Percentiles rank a stretch among this genome's conserved stretches.
These are phyloP conservation scores for Hypholoma sublateritium DNA, from an alignment of 768 basidiomycete species.

Conservation along the genomic window DNA sequence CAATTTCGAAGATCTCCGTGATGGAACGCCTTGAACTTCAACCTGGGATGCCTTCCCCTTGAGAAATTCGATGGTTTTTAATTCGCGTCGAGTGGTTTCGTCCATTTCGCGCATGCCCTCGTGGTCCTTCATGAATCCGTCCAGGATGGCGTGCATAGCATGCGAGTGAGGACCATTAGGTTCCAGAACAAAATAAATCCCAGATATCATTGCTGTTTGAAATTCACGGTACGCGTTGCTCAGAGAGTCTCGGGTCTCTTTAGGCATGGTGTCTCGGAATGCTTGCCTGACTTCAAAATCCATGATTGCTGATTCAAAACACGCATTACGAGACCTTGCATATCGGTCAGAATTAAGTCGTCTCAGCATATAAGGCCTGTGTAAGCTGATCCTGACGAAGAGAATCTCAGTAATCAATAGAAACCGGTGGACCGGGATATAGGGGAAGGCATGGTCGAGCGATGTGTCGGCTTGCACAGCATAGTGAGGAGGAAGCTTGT, in stretches of 20 bases:
- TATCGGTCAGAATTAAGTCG: constrained; percentile 79
- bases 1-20: constrained; percentile 23
- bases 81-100: constrained; percentile 78
- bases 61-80: constrained; percentile 84
- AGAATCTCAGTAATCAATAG: constrained; percentile 87
- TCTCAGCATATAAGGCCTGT: constrained; percentile 87
- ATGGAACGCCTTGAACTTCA: constrained; percentile 33
- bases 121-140: constrained; percentile 73
- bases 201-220: constrained; percentile 87
- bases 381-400: constrained; percentile 80
- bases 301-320: constrained; percentile 87
- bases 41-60: constrained; percentile 65
- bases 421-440: constrained; percentile 82
- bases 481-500: constrained; percentile 77
- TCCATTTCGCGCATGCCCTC: constrained; percentile 68
- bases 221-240: constrained; percentile 87
- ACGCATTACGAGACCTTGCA: constrained; percentile 76
- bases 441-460: constrained; percentile 63
- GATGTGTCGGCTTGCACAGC: constrained; percentile 74
- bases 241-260: constrained; percentile 66
- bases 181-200: constrained; percentile 81
- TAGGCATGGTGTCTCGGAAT: constrained; percentile 60
- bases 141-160: constrained; percentile 78
- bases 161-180: constrained; percentile 68
- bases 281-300: constrained; percentile 79